Evolutionary conservation across 306 rosid genomes (phyloP), one percentile per base, ranked within the genome.

Genomic region (Cucurbita moschata): DNA sequence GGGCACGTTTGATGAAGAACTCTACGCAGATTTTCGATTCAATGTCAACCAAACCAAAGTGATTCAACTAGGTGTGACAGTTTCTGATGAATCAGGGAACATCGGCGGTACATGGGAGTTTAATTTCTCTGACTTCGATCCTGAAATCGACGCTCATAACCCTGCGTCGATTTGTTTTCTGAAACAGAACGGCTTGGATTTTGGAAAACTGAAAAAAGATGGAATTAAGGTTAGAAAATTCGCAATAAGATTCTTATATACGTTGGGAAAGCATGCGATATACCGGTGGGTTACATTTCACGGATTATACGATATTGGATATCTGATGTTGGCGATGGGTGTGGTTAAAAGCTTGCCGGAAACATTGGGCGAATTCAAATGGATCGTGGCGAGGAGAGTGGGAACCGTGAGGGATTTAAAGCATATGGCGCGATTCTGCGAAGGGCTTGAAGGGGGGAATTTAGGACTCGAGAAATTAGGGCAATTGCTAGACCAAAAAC

Each of bases 101-200:
- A 19, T 74, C 0, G 55, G 77, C 10, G 13, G 21, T 3, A 2
- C 46, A 3, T 74, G 77, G 77, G 77, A 74, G 30, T 60, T 74
- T 12, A 74, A 74, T 10, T 74, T 74, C 37, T 35, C 46, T 0
- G 77, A 47, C 10, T 58, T 74, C 6, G 46, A 74, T 38, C 8
- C 15, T 0, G 2, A 59, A 44, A 47, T 4, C 51, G 51, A 59
- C n/a, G n/a, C 8, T 1, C 77, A 74, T 0, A 6, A 2, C 5
- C 46, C 44, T 0, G 11, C 9, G 0, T 23, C 77, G 0, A 15
- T 74, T 14, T 9, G 35, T 0, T 43, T 74, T 7, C 8, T 74
- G n/a, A 47, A 15, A 15, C 21, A 47, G 1, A 59, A 58, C 18
- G 59, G 77, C 0, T 0, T 74, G 0, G 19, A 74, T 23, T 74